phyloP scores from a whole-genome alignment of 192 early-diverging fungal species.

The Backusella sp. region DNA sequence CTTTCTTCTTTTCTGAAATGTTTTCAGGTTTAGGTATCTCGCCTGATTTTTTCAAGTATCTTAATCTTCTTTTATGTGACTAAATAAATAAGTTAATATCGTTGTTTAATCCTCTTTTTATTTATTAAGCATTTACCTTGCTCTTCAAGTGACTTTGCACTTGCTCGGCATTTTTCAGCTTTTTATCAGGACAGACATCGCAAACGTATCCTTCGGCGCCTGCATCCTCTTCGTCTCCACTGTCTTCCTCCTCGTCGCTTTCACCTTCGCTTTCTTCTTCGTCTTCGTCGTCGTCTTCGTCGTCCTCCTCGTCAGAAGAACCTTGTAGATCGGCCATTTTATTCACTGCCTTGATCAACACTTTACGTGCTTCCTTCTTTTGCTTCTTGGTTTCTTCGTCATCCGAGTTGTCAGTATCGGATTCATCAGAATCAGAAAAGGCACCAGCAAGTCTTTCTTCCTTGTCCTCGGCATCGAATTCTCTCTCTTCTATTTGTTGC shows the following conservation, averaged over 20 bases:
- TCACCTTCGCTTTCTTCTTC: slow-evolving; percentile 8
- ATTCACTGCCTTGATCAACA: not conserved
- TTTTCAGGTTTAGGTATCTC: slow-evolving; percentile 11
- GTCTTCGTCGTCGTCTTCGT: not conserved
- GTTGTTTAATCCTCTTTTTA: not conserved
- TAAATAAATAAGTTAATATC: not conserved
- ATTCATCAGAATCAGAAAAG: slow-evolving; percentile 27
- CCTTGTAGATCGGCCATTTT: not conserved
- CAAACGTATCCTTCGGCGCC: slow-evolving; percentile 20
- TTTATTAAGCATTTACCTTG: slow-evolving; percentile 5
- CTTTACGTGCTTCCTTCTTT: slow-evolving; percentile 2
- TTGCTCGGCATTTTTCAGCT: slow-evolving; percentile 18
- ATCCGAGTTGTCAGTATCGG: slow-evolving; percentile 8
- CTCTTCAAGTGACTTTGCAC: slow-evolving; percentile 32
- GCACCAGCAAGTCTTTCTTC: slow-evolving; percentile 25
- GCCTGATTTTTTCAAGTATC: slow-evolving; percentile 14
- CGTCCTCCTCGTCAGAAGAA: not conserved
- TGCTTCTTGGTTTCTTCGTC: slow-evolving; percentile 10
- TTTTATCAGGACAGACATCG: slow-evolving; percentile 27
- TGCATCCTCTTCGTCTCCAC: slow-evolving; percentile 10
- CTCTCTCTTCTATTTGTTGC: slow-evolving; percentile 28
- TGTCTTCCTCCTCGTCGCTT: slow-evolving; percentile 10
- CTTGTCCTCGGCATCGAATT: slow-evolving; percentile 17
- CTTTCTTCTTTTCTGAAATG: not conserved
- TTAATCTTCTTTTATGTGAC: slow-evolving; percentile 20